Evolutionary conservation across 345 rosid species (phyloP), one percentile per base, ranked within the genome.

Genomic region (Rhodomyrtus tomentosa): DNA sequence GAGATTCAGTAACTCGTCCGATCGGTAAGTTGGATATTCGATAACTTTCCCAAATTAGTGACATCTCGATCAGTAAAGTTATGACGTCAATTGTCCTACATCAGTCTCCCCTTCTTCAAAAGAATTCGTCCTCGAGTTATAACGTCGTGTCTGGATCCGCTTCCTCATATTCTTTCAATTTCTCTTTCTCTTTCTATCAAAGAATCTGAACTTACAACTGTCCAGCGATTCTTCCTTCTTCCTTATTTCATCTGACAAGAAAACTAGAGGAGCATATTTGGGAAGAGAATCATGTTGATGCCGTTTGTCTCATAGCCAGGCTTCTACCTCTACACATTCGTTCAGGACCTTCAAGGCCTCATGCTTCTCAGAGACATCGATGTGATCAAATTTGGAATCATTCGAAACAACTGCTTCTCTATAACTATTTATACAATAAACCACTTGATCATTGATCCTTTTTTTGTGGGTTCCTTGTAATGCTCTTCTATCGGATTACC

Each of bases 341-440:
- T 90, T 95, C 89, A 97, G 58, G 21, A 95, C 98, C 98, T 95
- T 32, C 54, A 90, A 96, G n/a, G n/a, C 98, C 94, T 93, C 95
- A 82, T 94, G 98, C 86, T 97, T 97, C 29, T 97, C 99, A 52
- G 92, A 89, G 85, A 93, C 29, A 53, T 95, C 99, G 82, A 97
- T 97, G 90, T 97, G 99, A 51, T 95, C 99, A 88, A 97, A 95
- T 89, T 95, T 97, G 81, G 98, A 85, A 87, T 95, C 99, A 72
- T 49, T 90, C 4, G 98, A 92, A 90, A 93, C 20, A 15, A 98
- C 98, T 38, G 95, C 99, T 83, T 97, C 98, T 87, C 98, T 92
- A 88, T 95, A 97, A 87, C 99, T 97, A 84, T 91, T 95, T 54
- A 95, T 81, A 85, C 99, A 95, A 84, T 95, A 91, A 55, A 72